Evolutionary conservation across 768 basidiomycete species (phyloP).

Genomic region (Kockovaella imperatae): DNA sequence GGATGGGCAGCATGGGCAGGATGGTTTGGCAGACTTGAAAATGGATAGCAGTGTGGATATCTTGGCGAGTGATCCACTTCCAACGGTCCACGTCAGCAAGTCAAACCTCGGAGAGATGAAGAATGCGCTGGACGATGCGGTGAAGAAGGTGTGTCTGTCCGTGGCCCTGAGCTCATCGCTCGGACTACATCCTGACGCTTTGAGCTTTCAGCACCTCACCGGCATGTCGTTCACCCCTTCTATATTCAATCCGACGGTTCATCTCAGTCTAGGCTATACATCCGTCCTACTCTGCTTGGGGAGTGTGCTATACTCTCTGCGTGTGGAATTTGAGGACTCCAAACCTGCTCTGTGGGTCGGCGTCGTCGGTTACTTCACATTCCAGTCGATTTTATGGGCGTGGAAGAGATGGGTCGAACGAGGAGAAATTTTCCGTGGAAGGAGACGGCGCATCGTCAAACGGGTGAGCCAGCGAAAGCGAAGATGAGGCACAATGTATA

Average conservation of each 20-base stretch:
- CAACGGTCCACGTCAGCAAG: constrained; percentile 52
- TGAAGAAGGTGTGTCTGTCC: constrained; percentile 64
- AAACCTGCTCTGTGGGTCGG: constrained; percentile 74
- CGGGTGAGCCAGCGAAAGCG: constrained; percentile 57
- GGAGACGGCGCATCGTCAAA: constrained; percentile 72
- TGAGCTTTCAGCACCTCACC: constrained; percentile 13
- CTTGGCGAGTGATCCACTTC: constrained; percentile 28
- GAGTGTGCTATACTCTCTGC: constrained; percentile 77
- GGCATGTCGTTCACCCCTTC: constrained; percentile 66
- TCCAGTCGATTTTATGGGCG: constrained; percentile 27
- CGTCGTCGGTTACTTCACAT: constrained; percentile 49
- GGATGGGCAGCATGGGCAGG: no score
- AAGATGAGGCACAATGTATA: neutral
- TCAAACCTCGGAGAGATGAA: constrained; percentile 53
- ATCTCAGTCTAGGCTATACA: constrained; percentile 77
- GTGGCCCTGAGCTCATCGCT: constrained; percentile 19
- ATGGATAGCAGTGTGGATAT: no score
- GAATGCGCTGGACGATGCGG: constrained; percentile 66
- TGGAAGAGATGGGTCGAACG: constrained; percentile 37
- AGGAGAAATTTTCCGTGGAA: constrained; percentile 57
- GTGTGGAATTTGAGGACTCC: constrained; percentile 78
- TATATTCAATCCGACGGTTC: constrained; percentile 78
- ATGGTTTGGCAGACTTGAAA: neutral
- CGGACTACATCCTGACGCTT: constrained; percentile 1
- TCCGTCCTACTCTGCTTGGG: constrained; percentile 72